A percentile compares a stretch with the other conserved stretches of the same genome.
phyloP scores from a whole-genome alignment of 2,329 filamentous ascomycete species.

The Cryoendolithus antarcticus region DNA sequence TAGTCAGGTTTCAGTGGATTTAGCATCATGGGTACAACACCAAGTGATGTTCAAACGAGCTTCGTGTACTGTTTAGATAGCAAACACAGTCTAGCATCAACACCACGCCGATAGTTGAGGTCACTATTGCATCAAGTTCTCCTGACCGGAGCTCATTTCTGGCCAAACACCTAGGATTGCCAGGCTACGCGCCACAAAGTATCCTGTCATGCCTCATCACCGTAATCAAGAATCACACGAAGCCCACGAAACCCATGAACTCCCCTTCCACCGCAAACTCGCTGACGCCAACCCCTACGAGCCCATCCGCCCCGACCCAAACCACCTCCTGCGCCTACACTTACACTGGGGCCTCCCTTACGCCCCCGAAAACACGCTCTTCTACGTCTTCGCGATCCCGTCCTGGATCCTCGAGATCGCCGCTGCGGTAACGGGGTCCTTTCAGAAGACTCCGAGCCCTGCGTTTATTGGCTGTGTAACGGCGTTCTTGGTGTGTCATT shows the following conservation, averaged over 20 bases:
- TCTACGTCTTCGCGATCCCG: constrained; percentile 18
- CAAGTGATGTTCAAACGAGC: no score
- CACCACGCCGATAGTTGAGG: no score
- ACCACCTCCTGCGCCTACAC: constrained; percentile 7
- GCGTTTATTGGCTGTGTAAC: constrained; percentile 16
- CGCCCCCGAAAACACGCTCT: constrained; percentile 15
- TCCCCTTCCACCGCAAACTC: constrained; percentile 2
- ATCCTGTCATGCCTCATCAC: not conserved
- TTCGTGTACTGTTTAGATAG: no score
- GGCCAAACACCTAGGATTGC: no score
- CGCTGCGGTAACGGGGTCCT: constrained; percentile 14
- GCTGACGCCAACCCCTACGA: not conserved
- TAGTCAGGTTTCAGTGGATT: no score
- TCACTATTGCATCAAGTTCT: no score
- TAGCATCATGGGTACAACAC: no score
- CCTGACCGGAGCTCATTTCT: no score
- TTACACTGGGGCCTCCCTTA: constrained; percentile 19
- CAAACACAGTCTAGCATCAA: no score
- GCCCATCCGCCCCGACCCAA: constrained; percentile 5
- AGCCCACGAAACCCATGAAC: constrained; percentile 1
- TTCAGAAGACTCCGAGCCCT: constrained; percentile 8
- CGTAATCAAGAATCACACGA: not conserved
- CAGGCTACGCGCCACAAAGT: no score
- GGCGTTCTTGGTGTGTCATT: constrained; percentile 18
- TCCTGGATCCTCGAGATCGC: constrained; percentile 18